Percentiles rank a stretch among this genome's conserved stretches.
phyloP scores from a whole-genome alignment of 2,329 filamentous ascomycete genomes.

The Teratosphaeria epicoccoides region DNA sequence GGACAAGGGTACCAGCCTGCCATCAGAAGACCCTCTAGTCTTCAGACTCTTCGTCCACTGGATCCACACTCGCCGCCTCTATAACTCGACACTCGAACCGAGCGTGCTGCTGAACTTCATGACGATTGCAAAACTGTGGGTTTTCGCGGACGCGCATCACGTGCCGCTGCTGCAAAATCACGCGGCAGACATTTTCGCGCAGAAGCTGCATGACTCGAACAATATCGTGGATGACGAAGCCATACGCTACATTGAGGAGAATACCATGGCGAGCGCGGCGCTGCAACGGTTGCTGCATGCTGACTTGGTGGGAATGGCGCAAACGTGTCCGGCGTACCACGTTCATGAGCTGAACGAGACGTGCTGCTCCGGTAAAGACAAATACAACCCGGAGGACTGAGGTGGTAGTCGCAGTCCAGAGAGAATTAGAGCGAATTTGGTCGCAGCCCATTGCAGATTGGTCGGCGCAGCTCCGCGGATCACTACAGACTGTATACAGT shows the following conservation, averaged over 20 bases:
- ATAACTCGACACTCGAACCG: constrained; percentile 1
- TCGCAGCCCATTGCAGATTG: no score
- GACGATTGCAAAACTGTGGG: constrained; percentile 1
- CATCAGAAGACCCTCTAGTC: not conserved
- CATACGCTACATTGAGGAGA: not conserved
- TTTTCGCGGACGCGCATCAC: constrained; percentile 1
- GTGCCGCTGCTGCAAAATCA: constrained; percentile 4
- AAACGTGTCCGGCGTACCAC: not conserved
- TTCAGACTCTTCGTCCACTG: constrained; percentile 1
- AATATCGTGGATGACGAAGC: not conserved
- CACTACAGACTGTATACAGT: no score
- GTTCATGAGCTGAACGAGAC: not conserved
- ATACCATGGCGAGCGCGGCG: not conserved
- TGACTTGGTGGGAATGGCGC: not conserved
- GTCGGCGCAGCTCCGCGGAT: no score
- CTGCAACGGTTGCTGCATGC: not conserved
- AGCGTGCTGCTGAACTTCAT: not conserved
- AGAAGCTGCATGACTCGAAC: not conserved
- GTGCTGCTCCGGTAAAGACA: not conserved
- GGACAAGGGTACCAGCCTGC: constrained; percentile 1
- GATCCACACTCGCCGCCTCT: constrained; percentile 2
- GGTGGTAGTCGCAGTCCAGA: not conserved
- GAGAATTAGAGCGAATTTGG: no score
- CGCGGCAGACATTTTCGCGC: not conserved
- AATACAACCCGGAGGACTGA: not conserved